Base-by-base conservation (phyloP, 768 basidiomycete genomes). In the Phylloporus rhodoxanthus region DNA sequence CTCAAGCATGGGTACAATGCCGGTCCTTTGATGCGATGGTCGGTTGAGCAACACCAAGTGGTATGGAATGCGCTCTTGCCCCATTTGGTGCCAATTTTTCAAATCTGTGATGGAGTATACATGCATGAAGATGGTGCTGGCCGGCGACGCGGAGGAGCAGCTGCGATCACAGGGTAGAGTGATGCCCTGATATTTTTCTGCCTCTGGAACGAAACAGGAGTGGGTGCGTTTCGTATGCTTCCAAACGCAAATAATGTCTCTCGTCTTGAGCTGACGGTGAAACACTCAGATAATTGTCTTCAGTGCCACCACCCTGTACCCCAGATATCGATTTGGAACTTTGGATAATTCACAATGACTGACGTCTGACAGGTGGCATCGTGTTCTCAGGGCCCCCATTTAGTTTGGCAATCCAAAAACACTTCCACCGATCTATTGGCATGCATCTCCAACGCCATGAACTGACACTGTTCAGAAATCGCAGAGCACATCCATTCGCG, bases 11-110 rank as follows among this genome's bases (percentile, higher is more conserved):
- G 69, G 68, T 25, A 7, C 25, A 25, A 26, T 17, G 75, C 68
- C n/a, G 6, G 57, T 73, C 11, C 62, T 79, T 6, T 84, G 80
- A 80, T 83, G 81, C 65, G 81, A 82, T 58, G 81, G 81, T 19
- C 65, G 80, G 53, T 61, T 64, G 39, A 65, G 71, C 14, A 72
- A 70, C 5, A 52, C 61, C 19, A 65, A 51, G 19, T 82, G 80
- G 79, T 84, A 82, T 61, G 61, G 70, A 70, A 51, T 72, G 77
- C 50, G 80, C 78, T 3, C 68, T 83, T 61, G 43, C 58, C 20
- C 52, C 67, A n/a, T 78, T 81, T 49, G 81, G 80, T 17, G 63
- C 69, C 15, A 63, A 1, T 82, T 84, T 61, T 79, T 58, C 65
- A 82, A 81, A 66, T 73, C 72, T 5, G 60, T 67, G 36, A 75